These are phyloP conservation scores for Liquidambar formosana DNA, from an alignment of 164 flowering plant genomes.

Conservation along the genomic window DNA sequence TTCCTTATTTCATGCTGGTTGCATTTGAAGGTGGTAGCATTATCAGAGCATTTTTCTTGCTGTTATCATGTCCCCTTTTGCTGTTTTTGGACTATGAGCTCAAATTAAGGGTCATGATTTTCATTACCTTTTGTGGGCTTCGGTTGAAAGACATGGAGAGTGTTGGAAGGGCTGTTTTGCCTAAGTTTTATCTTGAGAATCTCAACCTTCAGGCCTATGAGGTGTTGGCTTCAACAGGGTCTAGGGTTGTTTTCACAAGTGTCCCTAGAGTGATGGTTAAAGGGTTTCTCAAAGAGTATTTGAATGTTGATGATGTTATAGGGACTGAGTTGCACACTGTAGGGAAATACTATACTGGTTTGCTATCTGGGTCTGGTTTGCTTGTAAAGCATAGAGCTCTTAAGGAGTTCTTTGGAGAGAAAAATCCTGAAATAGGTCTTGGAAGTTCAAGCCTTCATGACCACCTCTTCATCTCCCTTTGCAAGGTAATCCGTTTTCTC, in stretches of 20 bases:
- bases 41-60: conserved; percentile 62
- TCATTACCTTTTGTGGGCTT: conserved; percentile 76
- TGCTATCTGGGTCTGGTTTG: conserved; percentile 47
- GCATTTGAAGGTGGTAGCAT: conserved; percentile 86
- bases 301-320: conserved; percentile 53
- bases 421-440: conserved; percentile 70
- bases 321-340: conserved; percentile 67
- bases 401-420: conserved; percentile 56
- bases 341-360: conserved; percentile 60
- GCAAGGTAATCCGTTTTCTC: conserved; percentile 62
- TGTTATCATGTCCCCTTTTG: conserved; percentile 48
- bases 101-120: conserved; percentile 57
- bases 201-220: conserved; percentile 56
- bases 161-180: conserved; percentile 72
- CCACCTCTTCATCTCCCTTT: conserved; percentile 65
- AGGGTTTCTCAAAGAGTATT: conserved; percentile 67
- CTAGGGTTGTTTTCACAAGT: conserved; percentile 52
- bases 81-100: conserved; percentile 40
- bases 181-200: conserved; percentile 80
- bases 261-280: conserved; percentile 87
- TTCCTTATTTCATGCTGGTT: conserved; percentile 90
- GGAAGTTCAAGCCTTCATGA: conserved; percentile 47
- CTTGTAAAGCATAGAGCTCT: conserved; percentile 66
- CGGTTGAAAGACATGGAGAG: conserved; percentile 48
- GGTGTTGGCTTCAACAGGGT: conserved; percentile 39